Percentiles rank a stretch among this genome's conserved stretches.
Conservation (phyloP, 306 rosid species). For the Prunus mume region DNA sequence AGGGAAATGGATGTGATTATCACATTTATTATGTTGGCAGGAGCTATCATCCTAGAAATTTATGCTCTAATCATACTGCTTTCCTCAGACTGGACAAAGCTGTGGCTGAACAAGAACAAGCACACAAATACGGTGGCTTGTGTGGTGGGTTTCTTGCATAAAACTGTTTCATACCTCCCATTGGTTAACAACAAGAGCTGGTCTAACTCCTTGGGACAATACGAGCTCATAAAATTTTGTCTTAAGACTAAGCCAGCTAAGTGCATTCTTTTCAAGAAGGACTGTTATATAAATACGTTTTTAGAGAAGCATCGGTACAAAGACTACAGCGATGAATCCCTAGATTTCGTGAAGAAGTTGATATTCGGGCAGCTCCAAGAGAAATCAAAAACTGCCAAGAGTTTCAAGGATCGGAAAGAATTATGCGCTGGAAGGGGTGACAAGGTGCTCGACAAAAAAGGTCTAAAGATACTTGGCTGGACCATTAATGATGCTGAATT, state of each 20-base stretch:
- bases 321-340: not conserved
- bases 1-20: not conserved
- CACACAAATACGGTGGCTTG: not conserved
- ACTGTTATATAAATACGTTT: not conserved
- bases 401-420: not conserved
- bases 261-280: not conserved
- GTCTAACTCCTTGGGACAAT: slow-evolving; percentile 32
- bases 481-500: not conserved
- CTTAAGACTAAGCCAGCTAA: slow-evolving; percentile 3
- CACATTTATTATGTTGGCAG: slow-evolving; percentile 8
- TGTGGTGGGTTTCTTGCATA: not conserved
- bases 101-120: slow-evolving; percentile 13
- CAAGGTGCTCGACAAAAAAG: not conserved
- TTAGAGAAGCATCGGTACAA: slow-evolving; percentile 19
- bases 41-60: slow-evolving; percentile 31
- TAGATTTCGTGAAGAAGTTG: slow-evolving; percentile 3
- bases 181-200: slow-evolving; percentile 11
- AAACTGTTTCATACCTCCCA: not conserved
- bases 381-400: not conserved
- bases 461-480: not conserved
- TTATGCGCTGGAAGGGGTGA: not conserved
- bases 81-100: slow-evolving; percentile 23
- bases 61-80: slow-evolving; percentile 22
- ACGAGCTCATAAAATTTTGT: slow-evolving; percentile 18
- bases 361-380: slow-evolving; percentile 14